Evolutionary conservation across 148 eudicot species (phyloP).

Genomic region (Polygonum maritimum): DNA sequence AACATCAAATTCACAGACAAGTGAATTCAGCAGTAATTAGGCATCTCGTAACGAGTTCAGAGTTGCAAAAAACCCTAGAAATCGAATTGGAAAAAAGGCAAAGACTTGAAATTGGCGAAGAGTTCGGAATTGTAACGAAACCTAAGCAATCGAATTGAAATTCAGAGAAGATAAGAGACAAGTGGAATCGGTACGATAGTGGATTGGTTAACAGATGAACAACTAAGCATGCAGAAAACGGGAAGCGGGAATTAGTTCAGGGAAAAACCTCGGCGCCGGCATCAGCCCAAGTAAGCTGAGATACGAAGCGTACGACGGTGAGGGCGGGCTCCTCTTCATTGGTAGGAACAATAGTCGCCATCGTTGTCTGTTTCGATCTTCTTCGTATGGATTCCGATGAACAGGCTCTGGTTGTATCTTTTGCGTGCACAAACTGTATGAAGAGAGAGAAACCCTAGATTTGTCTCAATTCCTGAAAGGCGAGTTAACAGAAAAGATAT

Average conservation of each 20-base stretch:
- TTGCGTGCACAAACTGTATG: not conserved
- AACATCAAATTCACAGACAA: not conserved
- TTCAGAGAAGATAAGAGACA: too few species aligned
- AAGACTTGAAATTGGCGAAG: not conserved
- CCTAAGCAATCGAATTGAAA: not conserved
- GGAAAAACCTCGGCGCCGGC: constrained; percentile 79
- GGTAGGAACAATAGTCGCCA: constrained; percentile 83
- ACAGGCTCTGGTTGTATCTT: not conserved
- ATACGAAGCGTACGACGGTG: constrained; percentile 72
- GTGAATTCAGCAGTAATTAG: not conserved
- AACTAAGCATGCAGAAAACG: not conserved
- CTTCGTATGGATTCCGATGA: not conserved
- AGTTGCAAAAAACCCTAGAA: not conserved
- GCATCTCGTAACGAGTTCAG: not conserved
- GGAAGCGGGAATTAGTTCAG: not conserved
- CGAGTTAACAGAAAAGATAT: too few species aligned
- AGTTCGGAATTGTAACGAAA: not conserved
- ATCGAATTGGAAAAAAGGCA: not conserved
- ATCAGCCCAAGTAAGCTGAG: constrained; percentile 84
- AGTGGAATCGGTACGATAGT: not conserved
- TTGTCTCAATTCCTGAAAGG: not conserved
- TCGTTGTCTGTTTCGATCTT: constrained; percentile 16
- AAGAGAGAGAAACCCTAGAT: not conserved
- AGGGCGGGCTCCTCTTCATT: constrained; percentile 82
- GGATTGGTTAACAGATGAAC: not conserved